Evolutionary conservation across 495 filamentous ascomycete species (phyloP).

Genomic region (Penicillium coprophilum): DNA sequence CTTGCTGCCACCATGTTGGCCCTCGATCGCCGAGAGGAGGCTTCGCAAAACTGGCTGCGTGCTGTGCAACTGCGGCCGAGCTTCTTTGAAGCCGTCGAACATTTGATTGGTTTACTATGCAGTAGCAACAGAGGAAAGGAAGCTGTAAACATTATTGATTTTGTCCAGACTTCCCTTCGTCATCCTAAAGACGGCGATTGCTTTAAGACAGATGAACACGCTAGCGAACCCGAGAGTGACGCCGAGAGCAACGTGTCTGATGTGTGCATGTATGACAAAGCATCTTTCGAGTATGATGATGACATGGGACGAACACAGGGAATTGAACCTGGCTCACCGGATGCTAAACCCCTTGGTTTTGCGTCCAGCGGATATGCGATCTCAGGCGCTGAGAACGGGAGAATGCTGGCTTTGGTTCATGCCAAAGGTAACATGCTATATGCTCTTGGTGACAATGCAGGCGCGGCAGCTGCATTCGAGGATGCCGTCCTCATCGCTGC

Average conservation of each 20-base stretch:
- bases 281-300: slow-evolving; percentile 57
- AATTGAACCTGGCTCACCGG: slow-evolving; percentile 30
- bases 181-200: slow-evolving; percentile 49
- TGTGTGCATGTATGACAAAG: slow-evolving; percentile 53
- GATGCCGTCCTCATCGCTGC: slow-evolving; percentile 89
- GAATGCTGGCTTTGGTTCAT: slow-evolving; percentile 88
- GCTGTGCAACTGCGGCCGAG: slow-evolving; percentile 81
- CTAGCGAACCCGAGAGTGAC: slow-evolving; percentile 56
- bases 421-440: slow-evolving; percentile 99
- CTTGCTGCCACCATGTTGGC: slow-evolving; percentile 86
- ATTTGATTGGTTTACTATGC: slow-evolving; percentile 86
- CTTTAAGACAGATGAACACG: slow-evolving; percentile 52
- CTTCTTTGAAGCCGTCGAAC: slow-evolving; percentile 96
- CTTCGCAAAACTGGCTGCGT: slow-evolving; percentile 80
- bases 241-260: slow-evolving; percentile 52
- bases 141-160: slow-evolving; percentile 85
- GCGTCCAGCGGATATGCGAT: slow-evolving; percentile 85
- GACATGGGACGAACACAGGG: slow-evolving; percentile 37
- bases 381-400: slow-evolving; percentile 84
- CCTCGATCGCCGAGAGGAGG: slow-evolving; percentile 77
- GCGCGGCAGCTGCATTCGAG: slow-evolving; percentile 88
- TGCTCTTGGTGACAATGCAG: slow-evolving; percentile 77
- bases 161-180: slow-evolving; percentile 75
- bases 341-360: slow-evolving; percentile 54
- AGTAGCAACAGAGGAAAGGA: slow-evolving; percentile 78